Conservation (phyloP, 1,284 basidiomycete genomes). For the Cutaneotrichosporon cavernicola region DNA sequence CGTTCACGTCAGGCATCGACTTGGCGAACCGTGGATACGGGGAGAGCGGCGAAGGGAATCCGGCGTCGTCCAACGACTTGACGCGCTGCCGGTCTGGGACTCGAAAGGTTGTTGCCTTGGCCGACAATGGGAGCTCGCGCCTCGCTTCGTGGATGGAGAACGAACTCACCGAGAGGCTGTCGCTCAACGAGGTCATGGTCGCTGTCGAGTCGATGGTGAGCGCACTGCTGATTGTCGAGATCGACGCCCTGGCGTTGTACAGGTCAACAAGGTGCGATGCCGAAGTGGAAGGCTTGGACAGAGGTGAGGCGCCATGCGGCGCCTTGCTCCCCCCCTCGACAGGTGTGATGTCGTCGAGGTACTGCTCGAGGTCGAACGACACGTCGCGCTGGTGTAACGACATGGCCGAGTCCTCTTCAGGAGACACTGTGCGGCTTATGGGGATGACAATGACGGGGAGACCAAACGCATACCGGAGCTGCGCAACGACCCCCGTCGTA, state of each 20-base stretch:
- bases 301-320: not conserved
- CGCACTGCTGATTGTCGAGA: conserved; percentile 6
- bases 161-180: conserved; percentile 16
- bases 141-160: conserved; percentile 26
- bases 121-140: not conserved
- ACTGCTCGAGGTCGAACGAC: conserved; percentile 43
- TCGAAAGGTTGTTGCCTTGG: not conserved
- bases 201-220: not conserved
- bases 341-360: conserved; percentile 30
- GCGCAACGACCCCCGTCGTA: not conserved
- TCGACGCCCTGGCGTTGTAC: not conserved
- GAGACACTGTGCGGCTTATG: no score
- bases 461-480: conserved; percentile 9
- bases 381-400: conserved; percentile 24
- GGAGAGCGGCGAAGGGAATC: not conserved
- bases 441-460: conserved; percentile 1
- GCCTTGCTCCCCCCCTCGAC: not conserved
- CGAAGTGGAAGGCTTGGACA: not conserved
- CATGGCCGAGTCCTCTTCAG: not conserved
- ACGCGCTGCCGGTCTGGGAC: not conserved
- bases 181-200: conserved; percentile 11
- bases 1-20: conserved; percentile 17
- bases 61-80: not conserved
- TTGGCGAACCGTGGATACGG: conserved; percentile 12
- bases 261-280: not conserved